Conservation (phyloP, 1,139 yeast genomes). For the Taiozyma onychis region DNA sequence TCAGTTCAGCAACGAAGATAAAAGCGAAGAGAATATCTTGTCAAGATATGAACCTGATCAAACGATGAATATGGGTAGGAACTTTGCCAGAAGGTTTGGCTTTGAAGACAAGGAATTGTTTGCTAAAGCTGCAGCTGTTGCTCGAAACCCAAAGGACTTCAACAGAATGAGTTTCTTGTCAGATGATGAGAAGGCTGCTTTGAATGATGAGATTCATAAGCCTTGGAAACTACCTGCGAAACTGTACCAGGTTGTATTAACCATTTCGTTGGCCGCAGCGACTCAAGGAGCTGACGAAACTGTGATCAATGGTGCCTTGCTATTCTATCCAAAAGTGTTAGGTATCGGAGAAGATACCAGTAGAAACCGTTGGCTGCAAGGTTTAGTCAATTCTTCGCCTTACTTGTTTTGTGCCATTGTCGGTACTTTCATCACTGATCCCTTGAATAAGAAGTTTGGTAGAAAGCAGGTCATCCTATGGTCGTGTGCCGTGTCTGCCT, state of each 20-base stretch:
- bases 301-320: slow-evolving; percentile 74
- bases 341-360: slow-evolving; percentile 41
- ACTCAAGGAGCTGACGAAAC: slow-evolving; percentile 91
- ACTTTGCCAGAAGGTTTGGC: slow-evolving; percentile 53
- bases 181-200: slow-evolving; percentile 51
- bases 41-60: slow-evolving; percentile 55
- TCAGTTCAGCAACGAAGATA: neutral
- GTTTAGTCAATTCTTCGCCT: slow-evolving; percentile 73
- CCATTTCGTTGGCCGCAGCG: slow-evolving; percentile 81
- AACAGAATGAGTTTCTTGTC: slow-evolving; percentile 49
- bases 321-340: slow-evolving; percentile 54
- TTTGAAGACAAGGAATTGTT: slow-evolving; percentile 55
- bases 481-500: slow-evolving; percentile 56
- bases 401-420: slow-evolving; percentile 63
- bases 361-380: slow-evolving; percentile 59
- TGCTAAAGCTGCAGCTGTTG: slow-evolving; percentile 67
- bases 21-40: slow-evolving; percentile 39
- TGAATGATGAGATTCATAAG: slow-evolving; percentile 47
- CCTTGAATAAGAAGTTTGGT: slow-evolving; percentile 53
- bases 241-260: slow-evolving; percentile 53
- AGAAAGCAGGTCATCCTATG: slow-evolving; percentile 64
- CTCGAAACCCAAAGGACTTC: slow-evolving; percentile 55
- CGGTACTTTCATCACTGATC: slow-evolving; percentile 70
- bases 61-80: slow-evolving; percentile 61
- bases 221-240: slow-evolving; percentile 44